Conservation (phyloP, 2,329 filamentous ascomycete genomes). For the Aspergillus pseudotamarii region DNA sequence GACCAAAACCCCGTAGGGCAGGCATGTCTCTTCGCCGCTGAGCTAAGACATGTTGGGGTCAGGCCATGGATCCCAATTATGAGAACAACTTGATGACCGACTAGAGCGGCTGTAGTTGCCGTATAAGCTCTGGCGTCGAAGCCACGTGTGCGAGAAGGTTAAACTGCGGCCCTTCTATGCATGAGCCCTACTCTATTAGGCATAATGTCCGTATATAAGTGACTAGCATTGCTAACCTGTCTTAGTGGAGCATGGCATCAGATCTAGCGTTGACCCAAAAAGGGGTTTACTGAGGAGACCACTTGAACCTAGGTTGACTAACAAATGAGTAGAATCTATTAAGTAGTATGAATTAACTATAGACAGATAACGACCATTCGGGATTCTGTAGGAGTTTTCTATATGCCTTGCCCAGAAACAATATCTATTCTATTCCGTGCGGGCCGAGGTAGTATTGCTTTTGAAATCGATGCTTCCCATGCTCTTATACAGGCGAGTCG, state of each 20-base stretch:
- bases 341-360: not conserved
- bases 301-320: not conserved
- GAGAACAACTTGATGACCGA: not conserved
- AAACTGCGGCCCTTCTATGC: not conserved
- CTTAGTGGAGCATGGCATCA: not conserved
- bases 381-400: not conserved
- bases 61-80: not conserved
- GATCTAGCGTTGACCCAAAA: not conserved
- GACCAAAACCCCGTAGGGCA: too few relatives aligned
- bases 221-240: not conserved
- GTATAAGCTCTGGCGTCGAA: not conserved
- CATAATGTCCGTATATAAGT: not conserved
- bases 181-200: not conserved
- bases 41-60: not conserved
- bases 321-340: not conserved
- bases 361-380: not conserved
- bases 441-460: not conserved
- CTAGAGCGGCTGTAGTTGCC: not conserved
- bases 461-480: not conserved
- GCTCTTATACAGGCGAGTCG: not conserved
- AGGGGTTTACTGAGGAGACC: not conserved
- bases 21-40: not conserved
- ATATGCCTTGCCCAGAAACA: not conserved
- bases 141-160: not conserved
- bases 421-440: not conserved